Evolutionary conservation across 352 stramenopile species (phyloP).

Genomic region (Aphanomyces invadans): DNA sequence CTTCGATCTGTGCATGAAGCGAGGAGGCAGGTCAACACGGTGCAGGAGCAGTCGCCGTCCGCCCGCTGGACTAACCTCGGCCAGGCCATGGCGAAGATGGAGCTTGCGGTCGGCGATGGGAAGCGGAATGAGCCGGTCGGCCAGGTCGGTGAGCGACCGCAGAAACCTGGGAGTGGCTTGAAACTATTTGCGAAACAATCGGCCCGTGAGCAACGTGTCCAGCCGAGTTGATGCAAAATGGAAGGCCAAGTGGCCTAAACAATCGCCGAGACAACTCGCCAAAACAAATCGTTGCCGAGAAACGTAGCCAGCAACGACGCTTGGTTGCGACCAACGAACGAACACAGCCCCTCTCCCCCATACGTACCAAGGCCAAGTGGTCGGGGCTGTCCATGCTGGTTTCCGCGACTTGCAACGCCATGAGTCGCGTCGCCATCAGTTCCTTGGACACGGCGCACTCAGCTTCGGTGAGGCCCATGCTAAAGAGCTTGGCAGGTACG

Average conservation of each 20-base stretch:
- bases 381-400: slow-evolving; percentile 7
- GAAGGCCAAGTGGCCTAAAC: no score
- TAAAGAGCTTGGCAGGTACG: slow-evolving; percentile 66
- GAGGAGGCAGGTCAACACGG: neutral
- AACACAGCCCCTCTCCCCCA: no score
- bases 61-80: no score
- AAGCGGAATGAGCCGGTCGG: slow-evolving; percentile 49
- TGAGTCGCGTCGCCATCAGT: neutral
- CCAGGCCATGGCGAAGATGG: slow-evolving; percentile 41
- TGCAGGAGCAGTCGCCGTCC: no score
- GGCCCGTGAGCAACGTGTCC: no score
- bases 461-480: slow-evolving; percentile 55
- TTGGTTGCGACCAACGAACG: no score
- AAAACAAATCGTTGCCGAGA: no score
- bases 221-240: no score
- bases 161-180: slow-evolving; percentile 68
- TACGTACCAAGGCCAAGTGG: slow-evolving; percentile 11
- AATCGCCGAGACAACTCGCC: no score
- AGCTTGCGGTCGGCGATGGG: slow-evolving; percentile 40
- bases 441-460: slow-evolving; percentile 38
- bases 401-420: slow-evolving; percentile 7
- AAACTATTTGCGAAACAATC: slow-evolving; percentile 28
- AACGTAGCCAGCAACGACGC: no score
- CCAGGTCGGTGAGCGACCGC: slow-evolving; percentile 52
- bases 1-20: slow-evolving; percentile 30